Percentiles rank a stretch among this genome's conserved stretches.
Conservation (phyloP, 305 asterid species). For the Fraxinus floribunda region DNA sequence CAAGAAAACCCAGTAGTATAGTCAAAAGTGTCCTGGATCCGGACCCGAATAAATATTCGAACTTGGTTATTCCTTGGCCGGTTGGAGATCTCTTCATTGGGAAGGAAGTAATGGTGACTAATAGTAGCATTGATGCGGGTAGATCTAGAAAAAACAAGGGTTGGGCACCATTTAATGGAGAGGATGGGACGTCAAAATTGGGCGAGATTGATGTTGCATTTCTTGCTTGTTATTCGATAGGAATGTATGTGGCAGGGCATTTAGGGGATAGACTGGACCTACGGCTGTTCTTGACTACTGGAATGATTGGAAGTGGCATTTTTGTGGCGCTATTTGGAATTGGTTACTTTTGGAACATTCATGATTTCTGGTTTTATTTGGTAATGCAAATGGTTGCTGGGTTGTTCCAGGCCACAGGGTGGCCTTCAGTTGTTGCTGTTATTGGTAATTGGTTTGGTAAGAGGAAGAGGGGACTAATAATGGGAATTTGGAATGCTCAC, state of each 20-base stretch:
- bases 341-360: slow-evolving; percentile 70
- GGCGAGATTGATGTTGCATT: slow-evolving; percentile 83
- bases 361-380: slow-evolving; percentile 54
- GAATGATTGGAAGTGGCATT: slow-evolving; percentile 83
- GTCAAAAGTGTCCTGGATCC: slow-evolving; percentile 92
- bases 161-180: slow-evolving; percentile 73
- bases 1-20: slow-evolving; percentile 83
- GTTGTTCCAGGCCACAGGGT: slow-evolving; percentile 79
- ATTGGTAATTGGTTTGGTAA: slow-evolving; percentile 89
- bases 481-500: slow-evolving; percentile 96
- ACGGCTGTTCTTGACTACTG: slow-evolving; percentile 59
- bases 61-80: slow-evolving; percentile 55
- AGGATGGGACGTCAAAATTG: slow-evolving; percentile 64
- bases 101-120: slow-evolving; percentile 18
- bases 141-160: slow-evolving; percentile 31
- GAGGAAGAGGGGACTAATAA: slow-evolving; percentile 79
- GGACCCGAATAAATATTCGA: slow-evolving; percentile 15
- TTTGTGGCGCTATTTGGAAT: slow-evolving; percentile 73
- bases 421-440: slow-evolving; percentile 95
- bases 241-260: slow-evolving; percentile 82
- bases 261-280: slow-evolving; percentile 75
- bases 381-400: slow-evolving; percentile 80
- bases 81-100: slow-evolving; percentile 51
- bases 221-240: slow-evolving; percentile 64
- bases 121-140: slow-evolving; percentile 3